Evolutionary conservation across 1,284 basidiomycete genomes (phyloP), one percentile per base, ranked within the genome.

Genomic region (Irpex rosettiformis): DNA sequence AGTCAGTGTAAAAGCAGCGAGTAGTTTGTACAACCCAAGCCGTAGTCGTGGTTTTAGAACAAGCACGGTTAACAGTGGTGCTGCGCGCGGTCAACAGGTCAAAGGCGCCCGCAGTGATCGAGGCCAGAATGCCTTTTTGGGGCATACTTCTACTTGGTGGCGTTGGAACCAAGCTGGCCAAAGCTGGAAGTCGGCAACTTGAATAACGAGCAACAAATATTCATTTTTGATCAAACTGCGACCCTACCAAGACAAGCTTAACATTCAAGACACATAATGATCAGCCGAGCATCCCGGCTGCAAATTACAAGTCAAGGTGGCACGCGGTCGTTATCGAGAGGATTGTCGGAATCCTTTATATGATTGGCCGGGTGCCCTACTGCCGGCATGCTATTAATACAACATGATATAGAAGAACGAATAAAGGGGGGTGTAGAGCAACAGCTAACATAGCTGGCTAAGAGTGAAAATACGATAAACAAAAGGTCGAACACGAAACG

Each of bases 391-490:
- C 48, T 51, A 51, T 6, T 51, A 27, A 51, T 51, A 51, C 48
- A 51, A 51, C 48, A 51, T 27, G 13, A 25, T 51, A 11, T n/a
- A 6, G 24, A 51, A 51, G 13, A 42, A 25, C 10, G n/a, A 54
- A 54, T 21, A 21, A 6, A 13, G 37, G 37, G 24, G 18, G 37
- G n/a, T n/a, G n/a, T n/a, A 24, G n/a, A 11, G 52, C 52, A 54
- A 25, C 28, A 37, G 52, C 52, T 18, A n/a, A 29, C 11, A 54
- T 25, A 54, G 52, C 52, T 37, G 52, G 52, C 52, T 8, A 54
- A 54, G 52, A 54, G 37, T 6, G 37, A 37, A 54, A 33, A 54
- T 25, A 42, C 16, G 7, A 25, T 51, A 51, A n/a, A n/a, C n/a
- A 47, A 52, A 52, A 28, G 49, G 5, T 8, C 22, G 22, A 37